Percentiles rank a stretch among this genome's conserved stretches.
These are phyloP conservation scores for Kodamaea alishanica DNA, from an alignment of 1,139 yeast genomes.

Conservation along the genomic window DNA sequence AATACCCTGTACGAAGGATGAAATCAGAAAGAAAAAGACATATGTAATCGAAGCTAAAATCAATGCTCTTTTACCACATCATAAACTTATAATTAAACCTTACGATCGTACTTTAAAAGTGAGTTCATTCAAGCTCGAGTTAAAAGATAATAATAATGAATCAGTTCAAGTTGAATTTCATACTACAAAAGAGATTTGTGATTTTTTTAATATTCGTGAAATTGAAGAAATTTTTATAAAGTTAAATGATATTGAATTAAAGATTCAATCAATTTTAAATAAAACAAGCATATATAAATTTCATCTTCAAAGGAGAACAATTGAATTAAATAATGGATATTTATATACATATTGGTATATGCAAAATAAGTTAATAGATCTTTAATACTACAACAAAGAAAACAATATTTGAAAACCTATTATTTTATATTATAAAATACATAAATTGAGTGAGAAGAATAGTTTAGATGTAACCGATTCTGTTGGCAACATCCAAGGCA, in stretches of 20 bases:
- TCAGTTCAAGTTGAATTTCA: constrained; percentile 23
- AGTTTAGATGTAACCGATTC: constrained; percentile 92
- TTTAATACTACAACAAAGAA: neutral
- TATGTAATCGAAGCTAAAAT: constrained; percentile 21
- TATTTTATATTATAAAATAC: constrained; percentile 12
- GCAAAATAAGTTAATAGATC: neutral
- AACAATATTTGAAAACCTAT: constrained; percentile 4
- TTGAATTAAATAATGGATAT: constrained; percentile 2
- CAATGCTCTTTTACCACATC: constrained; percentile 18
- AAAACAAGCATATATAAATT: too few species aligned
- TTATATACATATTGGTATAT: constrained; percentile 7
- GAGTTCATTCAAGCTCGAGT: constrained; percentile 22
- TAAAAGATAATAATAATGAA: constrained; percentile 14
- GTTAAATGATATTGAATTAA: constrained; percentile 1
- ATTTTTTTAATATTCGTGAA: constrained; percentile 26
- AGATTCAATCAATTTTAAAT: too few species aligned
- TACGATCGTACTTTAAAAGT: constrained; percentile 28
- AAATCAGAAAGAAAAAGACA: constrained; percentile 12
- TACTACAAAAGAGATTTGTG: constrained; percentile 25
- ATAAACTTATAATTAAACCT: constrained; percentile 28
- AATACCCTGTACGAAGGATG: constrained; percentile 13
- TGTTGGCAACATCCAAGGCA: constrained; percentile 99
- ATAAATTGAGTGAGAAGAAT: constrained; percentile 1
- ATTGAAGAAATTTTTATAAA: constrained; percentile 24
- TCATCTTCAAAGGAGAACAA: constrained; percentile 3